Percentiles rank a stretch among this genome's conserved stretches.
Evolutionary conservation across 768 basidiomycete genomes (phyloP).

Genomic region (Kwoniella sp.): DNA sequence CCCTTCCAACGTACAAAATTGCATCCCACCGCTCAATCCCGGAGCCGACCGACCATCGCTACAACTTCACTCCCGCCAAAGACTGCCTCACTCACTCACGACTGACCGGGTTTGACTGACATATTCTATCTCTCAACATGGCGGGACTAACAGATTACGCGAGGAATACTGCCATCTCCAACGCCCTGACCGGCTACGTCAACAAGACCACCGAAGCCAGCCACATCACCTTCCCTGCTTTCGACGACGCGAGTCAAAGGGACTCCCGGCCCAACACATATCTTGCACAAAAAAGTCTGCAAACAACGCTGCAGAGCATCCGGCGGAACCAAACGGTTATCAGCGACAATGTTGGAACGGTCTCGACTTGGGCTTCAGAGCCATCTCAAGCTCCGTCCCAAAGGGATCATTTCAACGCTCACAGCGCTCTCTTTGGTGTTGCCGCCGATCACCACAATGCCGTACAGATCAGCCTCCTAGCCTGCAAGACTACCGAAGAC

Average conservation of each 20-base stretch:
- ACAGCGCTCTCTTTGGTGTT: background rate
- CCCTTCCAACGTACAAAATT: no score
- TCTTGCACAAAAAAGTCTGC: background rate
- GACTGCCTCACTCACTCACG: no score
- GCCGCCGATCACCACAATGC: background rate
- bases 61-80: no score
- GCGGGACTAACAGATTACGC: no score
- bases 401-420: background rate
- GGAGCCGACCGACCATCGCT: no score
- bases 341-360: background rate
- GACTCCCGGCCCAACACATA: background rate
- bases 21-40: no score
- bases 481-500: background rate
- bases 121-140: no score
- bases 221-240: no score
- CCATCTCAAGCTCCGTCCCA: background rate
- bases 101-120: no score
- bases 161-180: background rate
- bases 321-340: background rate
- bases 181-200: background rate
- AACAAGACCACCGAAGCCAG: background rate
- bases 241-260: background rate
- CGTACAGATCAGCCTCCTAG: background rate
- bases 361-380: background rate
- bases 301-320: background rate